Base-by-base conservation (phyloP, 2,329 filamentous ascomycete species). In the Diaporthe sp. region DNA sequence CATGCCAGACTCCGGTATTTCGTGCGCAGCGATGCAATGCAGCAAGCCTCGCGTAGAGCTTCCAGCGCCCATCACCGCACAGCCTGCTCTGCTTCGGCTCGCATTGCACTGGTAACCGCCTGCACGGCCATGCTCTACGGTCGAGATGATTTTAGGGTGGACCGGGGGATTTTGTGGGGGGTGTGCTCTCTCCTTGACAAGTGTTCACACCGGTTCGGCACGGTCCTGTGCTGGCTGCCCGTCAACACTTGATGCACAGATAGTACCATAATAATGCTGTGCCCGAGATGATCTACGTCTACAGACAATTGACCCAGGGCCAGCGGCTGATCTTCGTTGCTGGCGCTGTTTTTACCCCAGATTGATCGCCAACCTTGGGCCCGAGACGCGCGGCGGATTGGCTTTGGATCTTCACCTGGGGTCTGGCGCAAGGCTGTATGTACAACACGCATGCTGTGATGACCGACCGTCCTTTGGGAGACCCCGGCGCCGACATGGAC, bases 401-500 rank as follows among this genome's bases (percentile, higher is more conserved):
- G 62, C 61, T 17, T 25, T 51, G 10, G 44, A 67, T 67, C 62
- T 22, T 68, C 34, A 67, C 46, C 31, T 17, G 39, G 51, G 58
- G n/a, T 61, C 25, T 25, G 28, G 42, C 62, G 15, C 25, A 42
- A 46, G 51, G 49, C 62, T 58, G 28, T 10, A 39, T 58, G 28
- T 10, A 39, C 25, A 39, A 28, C n/a, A 55, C 53, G 34, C 55
- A 74, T n/a, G 44, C 34, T 51, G 51, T 60, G 53, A 55, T 42
- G 49, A 46, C 68, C 31, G 53, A 67, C 49, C 51, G 37, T 39
- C 34, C n/a, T 34, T 53, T 53, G 34, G 19, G 51, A 25, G 25
- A 53, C 60, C 34, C 60, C 37, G 65, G 70, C 70, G 19, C 74
- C 70, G 70, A 75, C 42, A 75, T 75, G 74, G 53, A 15, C 17